phyloP scores from a whole-genome alignment of 495 filamentous ascomycete species.

The Monascus purpureus region DNA sequence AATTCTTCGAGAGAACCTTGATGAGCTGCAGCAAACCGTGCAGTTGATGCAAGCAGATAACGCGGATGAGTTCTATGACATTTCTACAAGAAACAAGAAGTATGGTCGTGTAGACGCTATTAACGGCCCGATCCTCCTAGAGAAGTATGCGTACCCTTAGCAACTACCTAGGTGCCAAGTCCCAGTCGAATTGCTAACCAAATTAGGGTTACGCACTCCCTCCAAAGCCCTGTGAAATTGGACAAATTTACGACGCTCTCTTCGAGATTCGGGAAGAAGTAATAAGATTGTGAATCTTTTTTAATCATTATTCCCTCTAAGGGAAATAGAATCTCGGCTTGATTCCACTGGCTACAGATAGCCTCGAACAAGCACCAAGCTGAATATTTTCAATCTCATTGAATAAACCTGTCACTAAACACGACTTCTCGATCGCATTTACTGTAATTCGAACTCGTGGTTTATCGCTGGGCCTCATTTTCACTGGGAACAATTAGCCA shows the following conservation, averaged over 20 bases:
- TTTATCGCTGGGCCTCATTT: no score
- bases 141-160: slow-evolving; percentile 49
- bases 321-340: no score
- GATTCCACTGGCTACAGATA: no score
- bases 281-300: slow-evolving; percentile 5
- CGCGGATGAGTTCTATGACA: slow-evolving; percentile 88
- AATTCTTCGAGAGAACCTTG: slow-evolving; percentile 71
- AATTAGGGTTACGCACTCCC: slow-evolving; percentile 45
- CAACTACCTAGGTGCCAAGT: no score
- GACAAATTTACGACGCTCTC: slow-evolving; percentile 55
- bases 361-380: no score
- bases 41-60: slow-evolving; percentile 76
- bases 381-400: no score
- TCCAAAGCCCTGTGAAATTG: slow-evolving; percentile 42
- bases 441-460: no score
- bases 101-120: slow-evolving; percentile 84
- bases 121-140: slow-evolving; percentile 71
- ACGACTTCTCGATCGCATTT: no score
- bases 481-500: no score
- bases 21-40: slow-evolving; percentile 86
- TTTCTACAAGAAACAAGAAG: slow-evolving; percentile 72
- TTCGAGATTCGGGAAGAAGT: slow-evolving; percentile 58
- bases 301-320: no score
- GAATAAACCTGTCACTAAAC: no score
- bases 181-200: slow-evolving; percentile 23